These are phyloP conservation scores for Metahyphopichia silvanorum DNA, from an alignment of 805 yeast species.

Conservation along the genomic window DNA sequence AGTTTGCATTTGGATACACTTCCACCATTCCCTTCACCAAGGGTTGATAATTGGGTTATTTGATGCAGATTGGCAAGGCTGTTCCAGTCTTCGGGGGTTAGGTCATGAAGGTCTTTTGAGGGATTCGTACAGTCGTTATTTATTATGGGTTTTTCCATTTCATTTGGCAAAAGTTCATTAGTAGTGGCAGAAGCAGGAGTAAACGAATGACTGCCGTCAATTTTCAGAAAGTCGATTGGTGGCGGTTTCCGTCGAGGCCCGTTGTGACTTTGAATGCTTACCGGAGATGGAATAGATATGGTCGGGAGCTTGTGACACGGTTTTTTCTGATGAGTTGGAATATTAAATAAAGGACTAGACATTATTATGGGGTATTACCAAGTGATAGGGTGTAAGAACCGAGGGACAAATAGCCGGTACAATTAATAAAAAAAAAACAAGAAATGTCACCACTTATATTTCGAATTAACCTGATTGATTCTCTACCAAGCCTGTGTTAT, in stretches of 20 bases:
- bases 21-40: constrained; percentile 97
- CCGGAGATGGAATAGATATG: constrained; percentile 19
- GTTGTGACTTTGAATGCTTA: constrained; percentile 7
- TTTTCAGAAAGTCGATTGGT: constrained; percentile 38
- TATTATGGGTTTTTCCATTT: not conserved
- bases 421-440: too few relatives aligned
- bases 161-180: not conserved
- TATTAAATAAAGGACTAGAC: constrained; percentile 30
- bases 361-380: constrained; percentile 3
- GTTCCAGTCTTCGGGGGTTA: constrained; percentile 78
- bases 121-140: constrained; percentile 1
- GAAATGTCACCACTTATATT: too few relatives aligned
- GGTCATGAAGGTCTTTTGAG: constrained; percentile 47
- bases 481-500: too few relatives aligned
- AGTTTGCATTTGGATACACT: constrained; percentile 78
- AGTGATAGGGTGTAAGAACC: too few relatives aligned
- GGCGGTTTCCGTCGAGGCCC: constrained; percentile 36
- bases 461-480: too few relatives aligned
- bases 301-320: constrained; percentile 20
- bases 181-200: constrained; percentile 4
- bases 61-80: constrained; percentile 52
- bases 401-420: too few relatives aligned
- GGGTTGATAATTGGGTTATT: constrained; percentile 62
- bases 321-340: constrained; percentile 28
- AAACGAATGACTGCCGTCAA: constrained; percentile 19